Evolutionary conservation across 2,329 filamentous ascomycete genomes (phyloP).

Genomic region (Rutstroemia sydowiana): DNA sequence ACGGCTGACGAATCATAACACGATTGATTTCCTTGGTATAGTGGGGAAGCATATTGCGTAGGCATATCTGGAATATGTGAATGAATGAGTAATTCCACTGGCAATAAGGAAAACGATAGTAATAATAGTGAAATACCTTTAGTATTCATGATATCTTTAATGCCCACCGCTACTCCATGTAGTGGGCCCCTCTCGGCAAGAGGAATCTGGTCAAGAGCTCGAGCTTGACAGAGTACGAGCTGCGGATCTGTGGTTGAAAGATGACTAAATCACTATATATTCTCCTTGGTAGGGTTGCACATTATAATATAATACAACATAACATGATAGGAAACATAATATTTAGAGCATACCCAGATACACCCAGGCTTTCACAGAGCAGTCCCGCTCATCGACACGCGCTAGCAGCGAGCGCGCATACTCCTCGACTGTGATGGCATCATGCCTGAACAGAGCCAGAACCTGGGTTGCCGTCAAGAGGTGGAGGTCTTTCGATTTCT

Average conservation of each 20-base stretch:
- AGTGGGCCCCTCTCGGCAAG: slow-evolving; percentile 41
- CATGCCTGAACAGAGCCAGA: slow-evolving; percentile 29
- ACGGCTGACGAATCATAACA: slow-evolving; percentile 44
- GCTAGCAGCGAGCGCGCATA: slow-evolving; percentile 40
- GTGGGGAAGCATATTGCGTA: slow-evolving; percentile 44
- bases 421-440: slow-evolving; percentile 37
- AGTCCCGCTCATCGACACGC: slow-evolving; percentile 38
- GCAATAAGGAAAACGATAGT: background rate
- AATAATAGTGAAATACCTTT: slow-evolving; percentile 32
- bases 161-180: slow-evolving; percentile 46
- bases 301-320: background rate
- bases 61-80: slow-evolving; percentile 40
- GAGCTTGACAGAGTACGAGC: slow-evolving; percentile 40
- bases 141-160: slow-evolving; percentile 53
- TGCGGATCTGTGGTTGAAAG: slow-evolving; percentile 20
- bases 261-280: background rate
- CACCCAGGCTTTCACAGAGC: slow-evolving; percentile 40
- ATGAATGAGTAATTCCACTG: background rate
- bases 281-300: background rate
- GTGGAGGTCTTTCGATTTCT: no score
- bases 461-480: slow-evolving; percentile 34
- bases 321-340: background rate
- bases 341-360: slow-evolving; percentile 30
- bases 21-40: slow-evolving; percentile 39
- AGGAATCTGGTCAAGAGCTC: slow-evolving; percentile 40